Percentiles rank a stretch among this genome's conserved stretches.
These are phyloP conservation scores for Parasitella parasitica DNA, from an alignment of 371 early-diverging fungal genomes.

Conservation along the genomic window DNA sequence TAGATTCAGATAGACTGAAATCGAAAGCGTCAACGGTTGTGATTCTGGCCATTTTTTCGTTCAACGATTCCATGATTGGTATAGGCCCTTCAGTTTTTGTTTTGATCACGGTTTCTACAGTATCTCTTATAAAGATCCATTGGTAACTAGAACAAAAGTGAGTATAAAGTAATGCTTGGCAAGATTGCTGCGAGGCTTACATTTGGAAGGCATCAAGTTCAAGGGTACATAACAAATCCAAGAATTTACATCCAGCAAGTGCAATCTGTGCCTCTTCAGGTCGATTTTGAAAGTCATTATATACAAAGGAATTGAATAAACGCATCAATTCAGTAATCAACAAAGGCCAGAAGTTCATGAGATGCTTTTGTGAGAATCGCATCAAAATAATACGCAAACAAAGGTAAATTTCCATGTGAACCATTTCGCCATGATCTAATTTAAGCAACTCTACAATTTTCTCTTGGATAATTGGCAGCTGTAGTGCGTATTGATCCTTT, in stretches of 20 bases:
- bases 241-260: conserved; percentile 84
- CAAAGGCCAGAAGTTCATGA: conserved; percentile 90
- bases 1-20: conserved; percentile 14
- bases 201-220: conserved; percentile 84
- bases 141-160: conserved; percentile 62
- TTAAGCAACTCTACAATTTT: conserved; percentile 88
- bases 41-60: conserved; percentile 43
- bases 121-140: conserved; percentile 91
- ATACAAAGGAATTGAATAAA: conserved; percentile 56
- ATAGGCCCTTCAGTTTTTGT: conserved; percentile 45
- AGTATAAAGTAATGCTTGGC: background rate
- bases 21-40: conserved; percentile 18
- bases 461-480: conserved; percentile 83
- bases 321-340: conserved; percentile 84
- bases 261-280: conserved; percentile 76
- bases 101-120: conserved; percentile 61
- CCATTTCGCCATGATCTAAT: conserved; percentile 60
- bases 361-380: conserved; percentile 75
- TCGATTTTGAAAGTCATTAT: conserved; percentile 46
- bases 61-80: conserved; percentile 55
- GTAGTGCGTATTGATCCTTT: conserved; percentile 76
- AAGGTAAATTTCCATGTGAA: conserved; percentile 83
- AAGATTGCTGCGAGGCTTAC: conserved; percentile 46
- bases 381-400: conserved; percentile 81
- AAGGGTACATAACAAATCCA: conserved; percentile 79